Evolutionary conservation across 2,329 filamentous ascomycete genomes (phyloP).

Genomic region (Penicillium janthinellum): DNA sequence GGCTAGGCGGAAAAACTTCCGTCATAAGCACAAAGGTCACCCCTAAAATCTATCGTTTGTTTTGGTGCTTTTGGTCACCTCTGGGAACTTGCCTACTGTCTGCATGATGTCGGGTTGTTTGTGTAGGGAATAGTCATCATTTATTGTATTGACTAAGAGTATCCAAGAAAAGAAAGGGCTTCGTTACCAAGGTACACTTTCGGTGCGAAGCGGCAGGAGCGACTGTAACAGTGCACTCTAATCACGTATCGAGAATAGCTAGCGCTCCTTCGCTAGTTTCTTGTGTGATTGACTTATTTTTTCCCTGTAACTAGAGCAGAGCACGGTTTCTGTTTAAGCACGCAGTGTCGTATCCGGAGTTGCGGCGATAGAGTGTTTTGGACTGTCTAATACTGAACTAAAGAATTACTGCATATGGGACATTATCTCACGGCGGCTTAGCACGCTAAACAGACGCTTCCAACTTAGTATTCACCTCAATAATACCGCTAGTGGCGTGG

Average conservation of each 20-base stretch:
- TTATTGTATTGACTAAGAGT: no score
- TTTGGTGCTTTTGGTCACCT: neutral
- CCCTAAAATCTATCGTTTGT: neutral
- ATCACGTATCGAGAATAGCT: neutral
- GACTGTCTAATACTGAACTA: neutral
- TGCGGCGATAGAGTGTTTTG: neutral
- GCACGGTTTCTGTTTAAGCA: neutral
- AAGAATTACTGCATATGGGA: neutral
- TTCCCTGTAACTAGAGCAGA: neutral
- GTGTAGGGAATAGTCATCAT: neutral
- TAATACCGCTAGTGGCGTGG: neutral
- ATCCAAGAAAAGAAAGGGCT: no score
- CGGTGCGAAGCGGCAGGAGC: no score
- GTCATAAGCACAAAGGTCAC: constrained; percentile 2
- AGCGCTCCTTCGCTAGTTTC: neutral
- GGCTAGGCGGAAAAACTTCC: neutral
- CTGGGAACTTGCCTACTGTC: neutral
- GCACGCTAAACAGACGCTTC: neutral
- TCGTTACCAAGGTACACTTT: no score
- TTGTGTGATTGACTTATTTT: neutral
- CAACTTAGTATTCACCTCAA: no score
- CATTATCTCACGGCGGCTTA: neutral
- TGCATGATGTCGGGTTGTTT: neutral
- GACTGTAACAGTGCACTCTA: no score
- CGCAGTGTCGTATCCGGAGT: neutral